Percentiles rank a stretch among this genome's conserved stretches.
These are phyloP conservation scores for Phoenix roebelenii DNA, from an alignment of 176 grass and related monocot genomes.

Conservation along the genomic window DNA sequence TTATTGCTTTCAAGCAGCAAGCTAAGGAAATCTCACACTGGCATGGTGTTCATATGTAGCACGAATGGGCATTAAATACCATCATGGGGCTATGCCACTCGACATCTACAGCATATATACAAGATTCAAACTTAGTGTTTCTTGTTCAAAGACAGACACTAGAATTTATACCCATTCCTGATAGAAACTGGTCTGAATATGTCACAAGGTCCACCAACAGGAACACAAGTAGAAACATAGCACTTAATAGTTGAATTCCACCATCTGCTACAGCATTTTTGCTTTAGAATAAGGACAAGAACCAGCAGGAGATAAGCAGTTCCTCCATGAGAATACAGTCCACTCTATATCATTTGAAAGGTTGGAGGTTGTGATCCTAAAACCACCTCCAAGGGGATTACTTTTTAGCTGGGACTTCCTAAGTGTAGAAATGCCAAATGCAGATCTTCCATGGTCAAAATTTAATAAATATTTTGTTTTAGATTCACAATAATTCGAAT, in stretches of 20 bases:
- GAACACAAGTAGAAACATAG: slow-evolving; percentile 48
- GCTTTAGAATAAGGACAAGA: slow-evolving; percentile 52
- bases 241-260: slow-evolving; percentile 68
- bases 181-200: slow-evolving; percentile 58
- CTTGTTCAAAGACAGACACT: too few relatives aligned
- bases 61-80: too few relatives aligned
- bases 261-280: slow-evolving; percentile 40
- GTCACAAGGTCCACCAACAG: slow-evolving; percentile 38
- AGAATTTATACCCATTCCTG: too few relatives aligned
- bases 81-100: too few relatives aligned
- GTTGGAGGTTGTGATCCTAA: slow-evolving; percentile 53
- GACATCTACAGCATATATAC: too few relatives aligned
- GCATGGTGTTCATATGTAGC: too few relatives aligned
- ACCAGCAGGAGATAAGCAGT: slow-evolving; percentile 56
- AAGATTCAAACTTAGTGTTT: too few relatives aligned
- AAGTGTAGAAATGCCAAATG: slow-evolving; percentile 2
- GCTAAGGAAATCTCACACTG: too few relatives aligned
- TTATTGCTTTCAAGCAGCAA: too few relatives aligned
- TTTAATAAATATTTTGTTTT: neutral
- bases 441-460: slow-evolving; percentile 14
- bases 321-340: slow-evolving; percentile 54
- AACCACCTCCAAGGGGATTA: slow-evolving; percentile 68
- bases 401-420: slow-evolving; percentile 37
- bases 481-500: neutral
- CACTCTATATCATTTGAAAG: slow-evolving; percentile 60